A percentile compares a stretch with the other conserved stretches of the same genome.
Conservation (phyloP, 2,329 filamentous ascomycete species). For the Decorospora gaudefroyi region DNA sequence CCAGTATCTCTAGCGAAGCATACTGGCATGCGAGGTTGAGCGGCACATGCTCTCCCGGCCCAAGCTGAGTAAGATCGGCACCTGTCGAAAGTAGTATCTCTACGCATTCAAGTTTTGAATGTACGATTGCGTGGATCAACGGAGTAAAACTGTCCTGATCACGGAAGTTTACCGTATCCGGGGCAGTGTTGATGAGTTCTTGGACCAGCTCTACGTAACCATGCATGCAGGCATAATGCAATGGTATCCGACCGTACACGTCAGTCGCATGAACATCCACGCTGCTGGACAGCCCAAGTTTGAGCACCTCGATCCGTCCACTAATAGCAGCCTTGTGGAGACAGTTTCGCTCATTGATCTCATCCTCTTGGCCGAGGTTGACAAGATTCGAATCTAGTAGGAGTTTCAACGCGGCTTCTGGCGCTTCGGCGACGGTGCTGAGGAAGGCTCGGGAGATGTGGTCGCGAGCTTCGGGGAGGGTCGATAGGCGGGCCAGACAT, state of each 20-base stretch:
- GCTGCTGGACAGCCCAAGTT: slow-evolving; percentile 71
- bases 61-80: slow-evolving; percentile 82
- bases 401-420: slow-evolving; percentile 72
- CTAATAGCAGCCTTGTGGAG: slow-evolving; percentile 97
- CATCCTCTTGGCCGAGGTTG: slow-evolving; percentile 90
- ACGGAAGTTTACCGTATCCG: slow-evolving; percentile 79
- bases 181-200: slow-evolving; percentile 69
- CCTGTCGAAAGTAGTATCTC: slow-evolving; percentile 74
- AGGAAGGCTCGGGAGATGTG: slow-evolving; percentile 89
- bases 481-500: slow-evolving; percentile 72
- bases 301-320: slow-evolving; percentile 77
- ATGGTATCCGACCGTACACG: slow-evolving; percentile 88
- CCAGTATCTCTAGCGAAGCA: slow-evolving; percentile 81
- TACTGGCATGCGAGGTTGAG: slow-evolving; percentile 95
- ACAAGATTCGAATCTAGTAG: slow-evolving; percentile 81
- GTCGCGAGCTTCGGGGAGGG: slow-evolving; percentile 67
- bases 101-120: slow-evolving; percentile 79
- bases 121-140: slow-evolving; percentile 91
- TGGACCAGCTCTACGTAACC: slow-evolving; percentile 83
- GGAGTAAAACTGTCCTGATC: slow-evolving; percentile 98
- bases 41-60: slow-evolving; percentile 89
- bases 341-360: slow-evolving; percentile 97
- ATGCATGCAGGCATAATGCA: slow-evolving; percentile 97
- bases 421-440: slow-evolving; percentile 83
- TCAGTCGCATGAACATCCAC: slow-evolving; percentile 82